Conservation (phyloP, 2,329 filamentous ascomycete genomes). For the Rhytidhysteron rufulum region DNA sequence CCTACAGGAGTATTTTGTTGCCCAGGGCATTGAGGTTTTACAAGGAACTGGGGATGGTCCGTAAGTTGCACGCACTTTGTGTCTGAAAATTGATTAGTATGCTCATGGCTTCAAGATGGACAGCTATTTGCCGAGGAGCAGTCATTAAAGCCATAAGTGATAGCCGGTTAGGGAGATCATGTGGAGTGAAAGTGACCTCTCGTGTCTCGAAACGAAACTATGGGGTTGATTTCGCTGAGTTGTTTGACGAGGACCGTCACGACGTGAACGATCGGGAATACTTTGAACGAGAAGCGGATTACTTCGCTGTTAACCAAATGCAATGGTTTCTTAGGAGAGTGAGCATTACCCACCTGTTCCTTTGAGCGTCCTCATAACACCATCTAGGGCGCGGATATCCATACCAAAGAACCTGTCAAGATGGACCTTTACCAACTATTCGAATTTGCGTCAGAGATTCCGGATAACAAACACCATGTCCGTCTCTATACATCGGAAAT, state of each 20-base stretch:
- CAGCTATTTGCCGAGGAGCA: constrained; percentile 1
- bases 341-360: neutral
- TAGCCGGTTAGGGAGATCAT: too few species aligned
- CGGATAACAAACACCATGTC: neutral
- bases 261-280: too few species aligned
- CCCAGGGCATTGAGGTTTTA: neutral
- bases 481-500: too few species aligned
- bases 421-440: neutral
- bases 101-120: too few species aligned
- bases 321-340: constrained; percentile 2
- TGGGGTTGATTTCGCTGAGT: constrained; percentile 1
- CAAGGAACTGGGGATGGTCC: too few species aligned
- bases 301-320: constrained; percentile 1
- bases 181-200: constrained; percentile 2
- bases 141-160: constrained; percentile 1
- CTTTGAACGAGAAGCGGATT: neutral
- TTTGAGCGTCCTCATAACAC: neutral
- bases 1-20: neutral
- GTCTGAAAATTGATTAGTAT: too few species aligned
- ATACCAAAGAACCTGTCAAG: neutral
- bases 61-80: neutral
- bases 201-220: constrained; percentile 9
- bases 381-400: neutral
- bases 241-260: constrained; percentile 5
- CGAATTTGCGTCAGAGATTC: neutral